phyloP scores from a whole-genome alignment of 2,329 filamentous ascomycete genomes.

The Zasmidium citrigriseum region DNA sequence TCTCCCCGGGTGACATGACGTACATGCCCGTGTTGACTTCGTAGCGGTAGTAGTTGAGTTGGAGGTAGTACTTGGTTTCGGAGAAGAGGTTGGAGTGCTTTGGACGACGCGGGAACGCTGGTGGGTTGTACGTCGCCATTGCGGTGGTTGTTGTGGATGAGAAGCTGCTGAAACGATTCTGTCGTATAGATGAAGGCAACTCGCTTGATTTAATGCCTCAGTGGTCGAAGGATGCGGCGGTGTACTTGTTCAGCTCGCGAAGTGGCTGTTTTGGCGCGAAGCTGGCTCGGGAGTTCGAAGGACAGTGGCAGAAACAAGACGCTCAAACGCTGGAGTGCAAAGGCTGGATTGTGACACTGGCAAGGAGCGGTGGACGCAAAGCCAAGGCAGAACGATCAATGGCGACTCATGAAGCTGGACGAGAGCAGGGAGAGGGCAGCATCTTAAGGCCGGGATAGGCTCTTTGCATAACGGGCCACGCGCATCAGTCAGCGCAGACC shows the following conservation, averaged over 20 bases:
- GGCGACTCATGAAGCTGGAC: neutral
- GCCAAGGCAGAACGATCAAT: neutral
- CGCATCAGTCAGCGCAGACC: neutral
- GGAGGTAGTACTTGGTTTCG: constrained; percentile 23
- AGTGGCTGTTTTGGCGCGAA: neutral
- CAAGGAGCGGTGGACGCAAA: neutral
- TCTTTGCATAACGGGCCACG: neutral
- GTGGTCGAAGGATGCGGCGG: neutral
- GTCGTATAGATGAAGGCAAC: neutral
- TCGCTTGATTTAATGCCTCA: neutral
- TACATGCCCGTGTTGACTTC: constrained; percentile 30
- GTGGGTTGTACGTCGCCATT: constrained; percentile 31
- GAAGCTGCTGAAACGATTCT: neutral
- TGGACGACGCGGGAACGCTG: constrained; percentile 24
- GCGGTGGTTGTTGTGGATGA: neutral
- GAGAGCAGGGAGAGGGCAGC: neutral
- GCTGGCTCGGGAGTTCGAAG: neutral
- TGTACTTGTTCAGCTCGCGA: neutral
- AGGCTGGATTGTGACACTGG: neutral
- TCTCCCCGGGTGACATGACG: constrained; percentile 32
- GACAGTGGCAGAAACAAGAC: neutral
- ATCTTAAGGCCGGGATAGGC: neutral
- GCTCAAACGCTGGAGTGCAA: neutral
- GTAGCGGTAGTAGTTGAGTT: constrained; percentile 31
- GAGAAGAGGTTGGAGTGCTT: constrained; percentile 22